Base-by-base conservation (phyloP, 108 stramenopile species). In the Cyclotella sp. region DNA sequence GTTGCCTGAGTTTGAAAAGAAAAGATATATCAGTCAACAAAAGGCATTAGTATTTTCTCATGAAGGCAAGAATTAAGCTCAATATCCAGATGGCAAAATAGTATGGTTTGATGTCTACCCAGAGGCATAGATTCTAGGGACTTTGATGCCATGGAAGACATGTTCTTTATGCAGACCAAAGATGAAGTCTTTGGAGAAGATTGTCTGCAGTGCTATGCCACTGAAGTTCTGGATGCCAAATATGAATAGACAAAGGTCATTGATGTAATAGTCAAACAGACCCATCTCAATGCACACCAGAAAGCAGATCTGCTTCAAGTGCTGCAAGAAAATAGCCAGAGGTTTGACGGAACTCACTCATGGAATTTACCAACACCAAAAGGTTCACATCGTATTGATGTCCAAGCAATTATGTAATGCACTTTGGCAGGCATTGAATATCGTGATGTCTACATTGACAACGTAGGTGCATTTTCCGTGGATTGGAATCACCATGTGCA, bases 381-480 rank as follows among this genome's bases (percentile, higher is more conserved):
- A 49, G 47, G 47, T 16, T 7, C 47, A n/a, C 47, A 49, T 49
- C 2, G 34, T 5, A 34, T 34, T 34, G 34, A 6, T 34, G 6
- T 6, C 34, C 34, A n/a, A n/a, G n/a, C n/a, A n/a, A n/a, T n/a
- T n/a, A n/a, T n/a, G n/a, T n/a, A n/a, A n/a, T n/a, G n/a, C n/a
- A n/a, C n/a, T n/a, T n/a, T n/a, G n/a, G n/a, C n/a, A n/a, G n/a
- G n/a, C n/a, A n/a, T n/a, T n/a, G n/a, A n/a, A n/a, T n/a, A n/a
- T n/a, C n/a, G n/a, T n/a, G n/a, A n/a, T n/a, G n/a, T n/a, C n/a
- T n/a, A n/a, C n/a, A n/a, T n/a, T 34, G 80, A 85, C 24, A 80
- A 78, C 46, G 22, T 72, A 10, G 63, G 72, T 40, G 16, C 45
- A 16, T 73, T 73, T 30, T 49, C 62, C 16, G 49, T 55, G 13